These are phyloP conservation scores for Scytalidium sp. DNA, from an alignment of 2,329 filamentous ascomycete species.

Conservation along the genomic window DNA sequence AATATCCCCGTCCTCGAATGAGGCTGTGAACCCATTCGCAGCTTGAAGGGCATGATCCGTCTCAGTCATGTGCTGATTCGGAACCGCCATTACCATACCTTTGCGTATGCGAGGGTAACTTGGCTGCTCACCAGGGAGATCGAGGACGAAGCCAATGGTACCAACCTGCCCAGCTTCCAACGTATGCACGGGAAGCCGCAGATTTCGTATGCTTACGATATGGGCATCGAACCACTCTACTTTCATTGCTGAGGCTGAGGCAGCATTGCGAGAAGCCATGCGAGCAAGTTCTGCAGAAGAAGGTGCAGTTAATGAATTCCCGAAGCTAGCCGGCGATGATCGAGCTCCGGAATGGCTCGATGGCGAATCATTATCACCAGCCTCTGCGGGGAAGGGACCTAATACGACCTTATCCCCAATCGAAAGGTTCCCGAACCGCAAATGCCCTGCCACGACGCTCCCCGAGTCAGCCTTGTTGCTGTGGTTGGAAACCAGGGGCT, in stretches of 20 bases:
- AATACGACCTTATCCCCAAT: constrained; percentile 76
- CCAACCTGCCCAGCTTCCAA: constrained; percentile 82
- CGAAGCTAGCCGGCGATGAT: constrained; percentile 34
- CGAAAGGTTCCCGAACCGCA: constrained; percentile 74
- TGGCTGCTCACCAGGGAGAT: constrained; percentile 34
- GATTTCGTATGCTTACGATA: constrained; percentile 82
- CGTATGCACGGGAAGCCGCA: constrained; percentile 76
- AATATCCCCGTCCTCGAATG: constrained; percentile 63
- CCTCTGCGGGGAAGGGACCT: constrained; percentile 70
- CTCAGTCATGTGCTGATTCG: constrained; percentile 55
- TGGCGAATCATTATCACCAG: constrained; percentile 35
- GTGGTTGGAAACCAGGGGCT: constrained; percentile 38
- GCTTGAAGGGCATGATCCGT: constrained; percentile 58
- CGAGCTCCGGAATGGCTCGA: constrained; percentile 41
- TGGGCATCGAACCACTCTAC: constrained; percentile 78
- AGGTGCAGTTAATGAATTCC: constrained; percentile 50
- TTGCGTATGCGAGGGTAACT: constrained; percentile 56
- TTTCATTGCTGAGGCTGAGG: constrained; percentile 49
- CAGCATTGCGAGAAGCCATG: constrained; percentile 49
- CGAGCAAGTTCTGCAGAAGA: constrained; percentile 51
- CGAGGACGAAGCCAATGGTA: constrained; percentile 76
- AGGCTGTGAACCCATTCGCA: constrained; percentile 67
- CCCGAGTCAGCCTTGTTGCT: constrained; percentile 47
- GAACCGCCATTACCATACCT: constrained; percentile 77
- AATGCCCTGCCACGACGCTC: constrained; percentile 78